Evolutionary conservation across 2,329 filamentous ascomycete genomes (phyloP), one percentile per base, ranked within the genome.

Genomic region (Diaporthe citriasiana): DNA sequence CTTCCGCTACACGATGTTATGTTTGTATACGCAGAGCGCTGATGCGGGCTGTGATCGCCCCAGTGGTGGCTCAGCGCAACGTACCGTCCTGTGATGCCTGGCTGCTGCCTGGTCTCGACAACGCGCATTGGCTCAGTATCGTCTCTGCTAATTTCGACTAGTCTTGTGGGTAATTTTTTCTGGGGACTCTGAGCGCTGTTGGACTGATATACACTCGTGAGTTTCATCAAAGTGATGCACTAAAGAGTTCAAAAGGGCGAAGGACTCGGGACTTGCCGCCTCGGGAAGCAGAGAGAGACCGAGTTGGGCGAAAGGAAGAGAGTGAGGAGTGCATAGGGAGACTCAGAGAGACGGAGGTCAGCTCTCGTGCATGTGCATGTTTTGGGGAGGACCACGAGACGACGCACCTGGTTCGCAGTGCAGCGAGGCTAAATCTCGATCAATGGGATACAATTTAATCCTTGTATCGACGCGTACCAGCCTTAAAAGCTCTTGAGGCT

Each of bases 1-100:
- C n/a, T 55, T 56, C 38, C 56, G 69, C 17, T 50, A 19, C 17
- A 42, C 19, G 33, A 70, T 7, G 42, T 73, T 76, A n/a, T 25
- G 15, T 38, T 63, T 8, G 60, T 68, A 30, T 76, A 33, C 66
- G 63, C 79, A 78, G 45, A 82, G 25, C 78, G 79, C 68, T 79
- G 76, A 33, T 84, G 82, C 2, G 80, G 80, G 10, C 63, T 72
- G 4, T 47, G 27, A 0, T 53, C n/a, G 12, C 78, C 78, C 79
- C 79, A 80, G 25, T 57, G 74, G 59, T 80, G 78, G 3, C 78
- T 78, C 17, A 80, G 57, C 3, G 78, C 78, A 10, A 76, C 45
- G 40, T 77, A 80, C 7, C 70, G 45, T 13, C 10, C 30, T 68
- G n/a, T 27, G 57, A 76, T 72, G 1, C 3, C 45, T 1, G 47